phyloP scores from a whole-genome alignment of 2,329 filamentous ascomycete genomes.

The Colletotrichum eleusines region DNA sequence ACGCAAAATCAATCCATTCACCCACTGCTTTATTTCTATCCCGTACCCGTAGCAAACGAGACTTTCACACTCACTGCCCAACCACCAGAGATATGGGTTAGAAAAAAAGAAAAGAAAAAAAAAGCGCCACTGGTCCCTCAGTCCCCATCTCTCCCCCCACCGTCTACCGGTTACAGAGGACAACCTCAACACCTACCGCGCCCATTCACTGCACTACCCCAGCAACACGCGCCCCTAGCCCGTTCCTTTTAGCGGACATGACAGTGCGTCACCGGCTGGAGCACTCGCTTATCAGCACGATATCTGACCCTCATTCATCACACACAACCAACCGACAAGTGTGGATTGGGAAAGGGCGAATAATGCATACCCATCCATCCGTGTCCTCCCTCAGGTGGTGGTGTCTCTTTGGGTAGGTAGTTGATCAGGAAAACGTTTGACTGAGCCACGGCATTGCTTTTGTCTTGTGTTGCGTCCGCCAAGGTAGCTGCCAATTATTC shows the following conservation, averaged over 20 bases:
- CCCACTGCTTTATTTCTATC: background rate
- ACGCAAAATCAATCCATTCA: background rate
- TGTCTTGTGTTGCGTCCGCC: slow-evolving; percentile 16
- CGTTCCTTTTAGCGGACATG: slow-evolving; percentile 15
- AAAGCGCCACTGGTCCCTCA: background rate
- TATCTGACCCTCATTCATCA: slow-evolving; percentile 28
- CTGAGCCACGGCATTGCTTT: slow-evolving; percentile 10
- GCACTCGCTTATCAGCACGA: slow-evolving; percentile 36
- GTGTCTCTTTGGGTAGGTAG: no score
- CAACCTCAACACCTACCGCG: background rate
- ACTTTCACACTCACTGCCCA: background rate
- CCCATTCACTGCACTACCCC: slow-evolving; percentile 11
- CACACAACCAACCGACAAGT: slow-evolving; percentile 39
- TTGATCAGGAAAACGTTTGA: slow-evolving; percentile 1
- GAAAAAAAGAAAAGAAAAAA: background rate
- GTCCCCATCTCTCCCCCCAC: background rate
- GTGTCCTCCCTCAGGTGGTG: no score
- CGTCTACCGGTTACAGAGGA: background rate
- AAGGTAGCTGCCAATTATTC: slow-evolving; percentile 3
- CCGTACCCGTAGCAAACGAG: background rate
- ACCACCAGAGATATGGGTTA: background rate
- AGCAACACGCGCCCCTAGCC: slow-evolving; percentile 8
- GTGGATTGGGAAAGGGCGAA: slow-evolving; percentile 21
- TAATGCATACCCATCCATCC: background rate
- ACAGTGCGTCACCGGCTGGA: slow-evolving; percentile 15